Evolutionary conservation across 2,329 filamentous ascomycete genomes (phyloP).

Genomic region (Paraphaeosphaeria sporulosa): DNA sequence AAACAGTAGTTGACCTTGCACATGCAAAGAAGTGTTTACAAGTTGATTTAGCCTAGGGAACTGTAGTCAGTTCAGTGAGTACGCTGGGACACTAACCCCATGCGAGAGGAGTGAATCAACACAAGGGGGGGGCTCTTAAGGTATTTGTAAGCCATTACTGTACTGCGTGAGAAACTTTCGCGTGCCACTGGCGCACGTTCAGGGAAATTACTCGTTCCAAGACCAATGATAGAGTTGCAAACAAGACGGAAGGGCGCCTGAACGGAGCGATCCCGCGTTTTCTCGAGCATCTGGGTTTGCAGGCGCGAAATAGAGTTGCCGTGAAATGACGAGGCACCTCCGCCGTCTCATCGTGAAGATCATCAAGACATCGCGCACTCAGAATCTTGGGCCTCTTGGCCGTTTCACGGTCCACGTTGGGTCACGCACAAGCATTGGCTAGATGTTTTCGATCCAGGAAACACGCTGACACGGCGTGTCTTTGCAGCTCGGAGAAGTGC

Average conservation of each 20-base stretch:
- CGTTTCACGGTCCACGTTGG: neutral
- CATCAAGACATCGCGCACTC: neutral
- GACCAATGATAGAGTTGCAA: too few species aligned
- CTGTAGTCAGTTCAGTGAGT: too few species aligned
- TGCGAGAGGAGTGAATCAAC: too few species aligned
- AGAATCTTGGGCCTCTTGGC: conserved; percentile 1
- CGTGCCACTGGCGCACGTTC: too few species aligned
- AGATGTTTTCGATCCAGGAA: neutral
- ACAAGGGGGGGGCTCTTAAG: too few species aligned
- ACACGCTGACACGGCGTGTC: neutral
- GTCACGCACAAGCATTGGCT: neutral
- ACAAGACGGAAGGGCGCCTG: neutral
- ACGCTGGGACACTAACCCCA: too few species aligned
- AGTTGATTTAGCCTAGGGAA: too few species aligned
- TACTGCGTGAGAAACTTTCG: too few species aligned
- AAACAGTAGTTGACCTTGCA: too few species aligned
- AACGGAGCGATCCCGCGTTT: neutral
- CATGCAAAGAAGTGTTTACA: too few species aligned
- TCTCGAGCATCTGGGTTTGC: neutral
- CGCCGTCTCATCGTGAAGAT: neutral
- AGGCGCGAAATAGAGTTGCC: neutral
- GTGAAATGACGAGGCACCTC: neutral
- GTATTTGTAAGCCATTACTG: too few species aligned
- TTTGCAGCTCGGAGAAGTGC: neutral
- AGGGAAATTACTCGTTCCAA: too few species aligned